Percentiles rank a stretch among this genome's conserved stretches.
Evolutionary conservation across 345 rosid genomes (phyloP).

Genomic region (Populus tremula): DNA sequence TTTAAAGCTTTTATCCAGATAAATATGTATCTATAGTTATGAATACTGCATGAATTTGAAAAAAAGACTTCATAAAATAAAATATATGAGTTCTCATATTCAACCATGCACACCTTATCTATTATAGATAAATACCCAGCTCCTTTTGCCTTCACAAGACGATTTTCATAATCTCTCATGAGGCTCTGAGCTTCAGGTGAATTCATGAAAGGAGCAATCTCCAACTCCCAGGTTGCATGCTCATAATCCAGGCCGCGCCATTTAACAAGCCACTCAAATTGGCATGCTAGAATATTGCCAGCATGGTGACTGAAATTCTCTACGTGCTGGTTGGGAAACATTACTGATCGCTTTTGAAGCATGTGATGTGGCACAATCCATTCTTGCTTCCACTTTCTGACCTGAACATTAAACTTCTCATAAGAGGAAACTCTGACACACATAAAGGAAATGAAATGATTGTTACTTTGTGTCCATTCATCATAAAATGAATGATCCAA

Average conservation of each 20-base stretch:
- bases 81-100: neutral
- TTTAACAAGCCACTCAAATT: constrained; percentile 58
- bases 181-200: constrained; percentile 36
- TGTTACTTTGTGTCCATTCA: neutral
- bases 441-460: neutral
- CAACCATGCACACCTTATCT: constrained; percentile 30
- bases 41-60: neutral
- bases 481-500: neutral
- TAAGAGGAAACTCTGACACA: neutral
- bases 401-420: constrained; percentile 26
- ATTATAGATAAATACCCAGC: constrained; percentile 4
- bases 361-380: constrained; percentile 50
- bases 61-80: neutral
- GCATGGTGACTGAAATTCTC: constrained; percentile 3
- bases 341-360: constrained; percentile 33
- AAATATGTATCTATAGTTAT: neutral
- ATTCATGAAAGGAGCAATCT: constrained; percentile 36
- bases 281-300: constrained; percentile 16
- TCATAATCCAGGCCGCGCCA: constrained; percentile 60
- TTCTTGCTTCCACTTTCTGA: constrained; percentile 35
- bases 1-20: neutral
- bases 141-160: constrained; percentile 27
- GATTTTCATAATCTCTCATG: constrained; percentile 41
- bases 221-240: constrained; percentile 58
- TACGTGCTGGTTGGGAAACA: constrained; percentile 18